phyloP scores from a whole-genome alignment of 2,329 filamentous ascomycete genomes.

The Macrophomina tecta region DNA sequence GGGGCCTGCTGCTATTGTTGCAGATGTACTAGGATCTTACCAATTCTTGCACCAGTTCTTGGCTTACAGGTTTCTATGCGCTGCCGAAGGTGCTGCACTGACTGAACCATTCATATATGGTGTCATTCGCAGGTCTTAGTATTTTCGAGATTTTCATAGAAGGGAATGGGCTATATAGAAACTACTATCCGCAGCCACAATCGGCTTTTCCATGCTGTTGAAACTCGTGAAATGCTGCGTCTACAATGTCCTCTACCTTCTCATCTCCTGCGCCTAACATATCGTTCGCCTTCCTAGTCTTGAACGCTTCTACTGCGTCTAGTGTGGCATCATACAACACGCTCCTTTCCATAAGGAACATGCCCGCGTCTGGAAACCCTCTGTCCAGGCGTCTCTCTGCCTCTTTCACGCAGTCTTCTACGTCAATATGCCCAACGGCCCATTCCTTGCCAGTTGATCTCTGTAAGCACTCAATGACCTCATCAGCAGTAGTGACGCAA shows the following conservation, averaged over 20 bases:
- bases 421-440: slow-evolving; percentile 39
- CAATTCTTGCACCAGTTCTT: too few species aligned
- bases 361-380: slow-evolving; percentile 46
- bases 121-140: too few species aligned
- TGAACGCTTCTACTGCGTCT: slow-evolving; percentile 38
- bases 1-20: too few species aligned
- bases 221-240: slow-evolving; percentile 34
- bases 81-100: too few species aligned
- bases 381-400: slow-evolving; percentile 42
- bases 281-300: slow-evolving; percentile 38
- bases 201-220: slow-evolving; percentile 31
- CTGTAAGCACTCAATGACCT: slow-evolving; percentile 41
- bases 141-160: background rate
- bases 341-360: slow-evolving; percentile 47
- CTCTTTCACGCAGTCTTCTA: slow-evolving; percentile 45
- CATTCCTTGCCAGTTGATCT: slow-evolving; percentile 38
- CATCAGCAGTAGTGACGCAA: slow-evolving; percentile 40
- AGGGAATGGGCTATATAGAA: background rate
- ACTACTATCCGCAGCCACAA: slow-evolving; percentile 41
- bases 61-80: too few species aligned
- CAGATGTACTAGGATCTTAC: too few species aligned
- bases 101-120: too few species aligned
- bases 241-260: slow-evolving; percentile 39
- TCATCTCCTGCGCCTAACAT: slow-evolving; percentile 42
- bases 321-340: slow-evolving; percentile 43